A percentile compares a stretch with the other conserved stretches of the same genome.
Conservation (phyloP, 352 stramenopile species). For the Phytophthora sansomeana region DNA sequence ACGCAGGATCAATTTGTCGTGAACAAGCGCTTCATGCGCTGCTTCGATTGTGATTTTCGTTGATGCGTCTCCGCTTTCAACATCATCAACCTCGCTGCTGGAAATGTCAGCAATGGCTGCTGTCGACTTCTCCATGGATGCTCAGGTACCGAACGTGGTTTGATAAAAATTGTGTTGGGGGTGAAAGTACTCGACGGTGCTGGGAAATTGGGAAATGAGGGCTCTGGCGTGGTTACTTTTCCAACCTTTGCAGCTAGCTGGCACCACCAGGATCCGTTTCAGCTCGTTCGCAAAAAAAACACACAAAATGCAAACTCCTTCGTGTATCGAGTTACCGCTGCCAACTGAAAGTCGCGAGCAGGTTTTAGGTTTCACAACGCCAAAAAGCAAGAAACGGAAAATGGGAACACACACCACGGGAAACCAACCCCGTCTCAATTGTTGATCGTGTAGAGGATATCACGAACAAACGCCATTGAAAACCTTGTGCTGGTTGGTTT, state of each 20-base stretch:
- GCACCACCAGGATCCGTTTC: neutral
- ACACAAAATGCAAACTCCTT: neutral
- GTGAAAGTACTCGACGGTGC: neutral
- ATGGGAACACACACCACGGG: too few species aligned
- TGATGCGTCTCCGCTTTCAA: constrained; percentile 5
- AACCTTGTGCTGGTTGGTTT: too few species aligned
- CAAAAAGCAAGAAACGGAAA: too few species aligned
- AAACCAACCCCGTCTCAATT: too few species aligned
- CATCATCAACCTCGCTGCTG: neutral
- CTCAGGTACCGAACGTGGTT: neutral
- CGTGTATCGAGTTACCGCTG: too few species aligned
- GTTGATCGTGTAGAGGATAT: too few species aligned
- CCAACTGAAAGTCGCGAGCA: too few species aligned
- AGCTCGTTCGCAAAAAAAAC: neutral
- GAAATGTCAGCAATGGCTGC: neutral
- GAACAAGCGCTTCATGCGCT: constrained; percentile 30
- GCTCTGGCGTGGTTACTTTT: too few species aligned
- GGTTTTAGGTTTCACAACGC: too few species aligned
- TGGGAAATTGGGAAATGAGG: neutral
- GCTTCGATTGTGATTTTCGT: constrained; percentile 15
- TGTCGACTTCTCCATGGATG: constrained; percentile 1
- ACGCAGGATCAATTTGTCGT: constrained; percentile 46
- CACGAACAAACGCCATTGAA: too few species aligned
- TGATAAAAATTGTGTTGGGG: neutral
- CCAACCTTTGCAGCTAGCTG: neutral